Evolutionary conservation across 495 filamentous ascomycete genomes (phyloP).

Genomic region (Penicillium herquei): DNA sequence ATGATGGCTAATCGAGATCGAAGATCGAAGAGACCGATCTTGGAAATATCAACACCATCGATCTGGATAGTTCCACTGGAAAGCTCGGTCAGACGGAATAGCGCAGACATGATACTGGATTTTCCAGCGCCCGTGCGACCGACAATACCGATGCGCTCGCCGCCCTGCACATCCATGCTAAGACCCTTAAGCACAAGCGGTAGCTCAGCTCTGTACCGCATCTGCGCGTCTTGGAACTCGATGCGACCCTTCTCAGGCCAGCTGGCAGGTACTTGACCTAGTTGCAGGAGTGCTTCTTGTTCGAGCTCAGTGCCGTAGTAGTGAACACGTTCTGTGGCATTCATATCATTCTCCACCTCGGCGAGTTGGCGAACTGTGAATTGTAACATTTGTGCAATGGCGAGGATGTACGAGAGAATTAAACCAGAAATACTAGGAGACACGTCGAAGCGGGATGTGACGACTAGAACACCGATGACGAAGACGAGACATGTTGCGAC

Average conservation of each 20-base stretch:
- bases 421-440: constrained; percentile 80
- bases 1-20: constrained; percentile 90
- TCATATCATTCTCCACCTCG: constrained; percentile 98
- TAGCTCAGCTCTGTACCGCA: constrained; percentile 83
- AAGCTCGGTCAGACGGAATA: constrained; percentile 89
- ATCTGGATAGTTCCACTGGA: constrained; percentile 82
- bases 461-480: constrained; percentile 83
- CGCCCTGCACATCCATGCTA: constrained; percentile 72
- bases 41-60: constrained; percentile 86
- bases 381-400: constrained; percentile 94
- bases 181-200: constrained; percentile 83
- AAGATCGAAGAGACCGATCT: constrained; percentile 79
- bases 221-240: constrained; percentile 77
- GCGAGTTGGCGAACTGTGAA: constrained; percentile 93
- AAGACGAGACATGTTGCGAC: constrained; percentile 83
- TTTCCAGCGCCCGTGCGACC: constrained; percentile 94
- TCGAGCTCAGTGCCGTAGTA: constrained; percentile 88
- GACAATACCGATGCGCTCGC: constrained; percentile 91
- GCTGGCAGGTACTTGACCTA: constrained; percentile 57
- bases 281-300: constrained; percentile 80
- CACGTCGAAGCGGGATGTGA: constrained; percentile 89
- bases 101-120: constrained; percentile 86
- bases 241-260: constrained; percentile 91
- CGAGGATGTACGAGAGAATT: constrained; percentile 87
- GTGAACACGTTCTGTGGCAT: constrained; percentile 88